Percentiles rank a stretch among this genome's conserved stretches.
Evolutionary conservation across 73 alveolate genomes (phyloP).

Genomic region (Paramecium biaurelia): DNA sequence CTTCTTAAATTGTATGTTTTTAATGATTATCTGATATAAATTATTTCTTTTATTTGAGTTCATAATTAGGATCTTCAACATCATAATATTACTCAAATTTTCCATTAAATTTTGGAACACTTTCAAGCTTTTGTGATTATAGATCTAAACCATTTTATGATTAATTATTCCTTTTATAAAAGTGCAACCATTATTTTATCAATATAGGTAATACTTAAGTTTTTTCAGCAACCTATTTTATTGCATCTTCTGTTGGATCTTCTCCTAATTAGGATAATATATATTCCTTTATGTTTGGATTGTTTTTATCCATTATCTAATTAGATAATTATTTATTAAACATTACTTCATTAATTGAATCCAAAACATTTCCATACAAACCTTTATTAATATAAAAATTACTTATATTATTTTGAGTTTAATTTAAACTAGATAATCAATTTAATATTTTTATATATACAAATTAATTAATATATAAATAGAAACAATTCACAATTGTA

Average conservation of each 20-base stretch:
- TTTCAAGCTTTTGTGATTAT: not conserved
- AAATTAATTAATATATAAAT: not conserved
- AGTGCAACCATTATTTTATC: not conserved
- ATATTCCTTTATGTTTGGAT: not conserved
- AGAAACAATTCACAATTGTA: not conserved
- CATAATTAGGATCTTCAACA: not conserved
- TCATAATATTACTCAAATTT: not conserved
- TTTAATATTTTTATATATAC: not conserved
- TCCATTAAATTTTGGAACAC: not conserved
- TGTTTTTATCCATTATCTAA: not conserved
- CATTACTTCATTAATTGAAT: not conserved
- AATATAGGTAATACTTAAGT: not conserved
- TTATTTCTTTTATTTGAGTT: not conserved
- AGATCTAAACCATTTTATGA: not conserved
- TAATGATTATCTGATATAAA: not conserved
- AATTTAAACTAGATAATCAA: not conserved
- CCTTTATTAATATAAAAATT: not conserved
- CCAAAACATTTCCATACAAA: not conserved
- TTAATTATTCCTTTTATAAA: not conserved
- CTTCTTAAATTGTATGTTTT: not conserved
- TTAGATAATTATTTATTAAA: not conserved
- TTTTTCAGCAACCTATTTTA: not conserved
- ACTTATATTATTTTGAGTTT: not conserved
- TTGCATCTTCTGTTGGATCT: not conserved
- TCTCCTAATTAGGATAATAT: not conserved